Evolutionary conservation across 2,329 filamentous ascomycete genomes (phyloP).

Genomic region (Sarocladiaceae sp.): DNA sequence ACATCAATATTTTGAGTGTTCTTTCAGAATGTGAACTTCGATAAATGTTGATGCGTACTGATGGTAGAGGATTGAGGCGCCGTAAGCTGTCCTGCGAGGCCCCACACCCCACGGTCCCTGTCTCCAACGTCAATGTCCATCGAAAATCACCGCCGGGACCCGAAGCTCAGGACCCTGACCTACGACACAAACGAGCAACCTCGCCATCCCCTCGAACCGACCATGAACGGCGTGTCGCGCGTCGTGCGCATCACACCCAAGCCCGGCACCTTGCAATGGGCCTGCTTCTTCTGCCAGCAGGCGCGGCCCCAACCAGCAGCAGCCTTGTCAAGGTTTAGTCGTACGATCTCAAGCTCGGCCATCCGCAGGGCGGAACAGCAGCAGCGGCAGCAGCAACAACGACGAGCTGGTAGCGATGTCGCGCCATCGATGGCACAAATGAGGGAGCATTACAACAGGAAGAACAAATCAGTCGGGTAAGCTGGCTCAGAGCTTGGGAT

Average conservation of each 20-base stretch:
- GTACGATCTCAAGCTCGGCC: constrained; percentile 25
- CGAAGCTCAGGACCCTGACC: constrained; percentile 1
- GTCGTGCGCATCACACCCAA: constrained; percentile 25
- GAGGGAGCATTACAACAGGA: constrained; percentile 56
- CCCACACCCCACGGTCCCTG: constrained; percentile 11
- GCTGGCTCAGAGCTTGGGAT: constrained; percentile 11
- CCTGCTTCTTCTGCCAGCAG: constrained; percentile 31
- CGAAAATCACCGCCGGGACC: background rate
- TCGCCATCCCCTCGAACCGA: background rate
- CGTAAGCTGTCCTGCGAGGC: background rate
- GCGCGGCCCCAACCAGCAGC: constrained; percentile 21
- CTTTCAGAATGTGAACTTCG: too few relatives aligned
- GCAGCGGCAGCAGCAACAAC: constrained; percentile 20
- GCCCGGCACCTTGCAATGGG: constrained; percentile 23
- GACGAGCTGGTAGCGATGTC: background rate
- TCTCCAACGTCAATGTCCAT: constrained; percentile 5
- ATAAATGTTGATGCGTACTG: too few relatives aligned
- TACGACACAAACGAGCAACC: background rate
- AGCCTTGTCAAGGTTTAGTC: constrained; percentile 19
- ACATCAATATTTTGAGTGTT: too few relatives aligned
- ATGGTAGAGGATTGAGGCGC: background rate
- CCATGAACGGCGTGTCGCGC: constrained; percentile 35
- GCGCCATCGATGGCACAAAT: constrained; percentile 53
- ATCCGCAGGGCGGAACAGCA: constrained; percentile 18
- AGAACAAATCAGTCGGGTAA: constrained; percentile 56